Evolutionary conservation across 1,139 yeast genomes (phyloP).

Genomic region (Saccharomyces hybrid): DNA sequence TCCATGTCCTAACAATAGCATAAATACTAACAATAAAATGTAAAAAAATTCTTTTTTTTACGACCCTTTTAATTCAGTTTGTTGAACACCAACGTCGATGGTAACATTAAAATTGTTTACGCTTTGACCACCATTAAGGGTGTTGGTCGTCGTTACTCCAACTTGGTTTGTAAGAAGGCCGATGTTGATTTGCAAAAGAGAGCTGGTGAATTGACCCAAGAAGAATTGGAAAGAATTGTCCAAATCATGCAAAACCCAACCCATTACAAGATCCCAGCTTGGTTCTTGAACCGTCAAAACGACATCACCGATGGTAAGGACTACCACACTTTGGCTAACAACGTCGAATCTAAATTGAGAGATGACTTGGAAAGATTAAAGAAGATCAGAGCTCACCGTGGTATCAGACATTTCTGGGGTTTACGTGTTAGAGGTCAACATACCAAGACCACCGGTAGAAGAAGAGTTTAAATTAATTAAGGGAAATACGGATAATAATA

Average conservation of each 20-base stretch:
- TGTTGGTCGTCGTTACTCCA: slow-evolving; percentile 99
- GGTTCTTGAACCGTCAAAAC: slow-evolving; percentile 99
- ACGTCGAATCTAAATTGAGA: slow-evolving; percentile 98
- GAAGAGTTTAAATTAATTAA: slow-evolving; percentile 33
- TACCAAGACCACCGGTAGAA: slow-evolving; percentile 99
- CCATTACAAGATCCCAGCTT: slow-evolving; percentile 97
- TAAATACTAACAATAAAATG: not conserved
- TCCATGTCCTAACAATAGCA: not conserved
- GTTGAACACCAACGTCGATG: slow-evolving; percentile 99
- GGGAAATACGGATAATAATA: not conserved
- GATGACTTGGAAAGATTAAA: slow-evolving; percentile 99
- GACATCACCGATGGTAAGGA: slow-evolving; percentile 98
- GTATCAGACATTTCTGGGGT: slow-evolving; percentile 99
- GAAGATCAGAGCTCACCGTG: slow-evolving; percentile 99
- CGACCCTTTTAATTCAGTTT: slow-evolving; percentile 48
- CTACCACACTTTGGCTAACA: slow-evolving; percentile 97
- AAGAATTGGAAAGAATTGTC: slow-evolving; percentile 99
- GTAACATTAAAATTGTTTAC: slow-evolving; percentile 99
- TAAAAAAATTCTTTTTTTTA: slow-evolving; percentile 18
- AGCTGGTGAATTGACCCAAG: slow-evolving; percentile 99
- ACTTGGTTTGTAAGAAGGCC: slow-evolving; percentile 99
- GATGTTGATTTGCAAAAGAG: slow-evolving; percentile 97
- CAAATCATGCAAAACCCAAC: slow-evolving; percentile 99
- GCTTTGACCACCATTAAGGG: slow-evolving; percentile 99
- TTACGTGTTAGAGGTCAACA: slow-evolving; percentile 96